Conservation (phyloP, 2,329 filamentous ascomycete species). For the Aspergillus japonicus region DNA sequence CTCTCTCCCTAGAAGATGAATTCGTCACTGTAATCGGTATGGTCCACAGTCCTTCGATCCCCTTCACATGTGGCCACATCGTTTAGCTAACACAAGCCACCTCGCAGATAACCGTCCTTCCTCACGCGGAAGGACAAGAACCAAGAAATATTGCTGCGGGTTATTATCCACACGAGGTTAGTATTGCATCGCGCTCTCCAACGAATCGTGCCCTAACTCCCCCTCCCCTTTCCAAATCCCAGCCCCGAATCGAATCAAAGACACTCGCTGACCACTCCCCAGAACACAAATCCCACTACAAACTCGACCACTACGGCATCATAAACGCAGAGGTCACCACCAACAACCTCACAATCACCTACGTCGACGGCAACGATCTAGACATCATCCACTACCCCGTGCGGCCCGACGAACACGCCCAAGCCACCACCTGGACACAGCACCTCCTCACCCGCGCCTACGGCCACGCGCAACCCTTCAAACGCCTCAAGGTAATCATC, state of each 20-base stretch:
- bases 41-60: neutral
- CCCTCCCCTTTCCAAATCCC: neutral
- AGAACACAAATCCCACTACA: neutral
- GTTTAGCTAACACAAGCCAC: neutral
- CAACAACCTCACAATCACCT: neutral
- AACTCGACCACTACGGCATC: neutral
- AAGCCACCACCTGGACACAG: neutral
- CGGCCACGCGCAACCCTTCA: neutral
- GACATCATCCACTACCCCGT: neutral
- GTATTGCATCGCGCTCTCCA: neutral
- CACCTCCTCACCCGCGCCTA: neutral
- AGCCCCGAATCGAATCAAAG: neutral
- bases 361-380: neutral
- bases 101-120: neutral
- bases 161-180: neutral
- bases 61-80: no score
- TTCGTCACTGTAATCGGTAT: neutral
- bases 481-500: conserved; percentile 74
- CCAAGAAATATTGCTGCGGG: neutral
- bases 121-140: neutral
- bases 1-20: neutral
- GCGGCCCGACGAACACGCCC: neutral
- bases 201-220: neutral
- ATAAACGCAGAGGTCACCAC: neutral
- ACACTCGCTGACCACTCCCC: neutral